phyloP scores from a whole-genome alignment of 2,329 filamentous ascomycete species.

The Diaporthe velutina region DNA sequence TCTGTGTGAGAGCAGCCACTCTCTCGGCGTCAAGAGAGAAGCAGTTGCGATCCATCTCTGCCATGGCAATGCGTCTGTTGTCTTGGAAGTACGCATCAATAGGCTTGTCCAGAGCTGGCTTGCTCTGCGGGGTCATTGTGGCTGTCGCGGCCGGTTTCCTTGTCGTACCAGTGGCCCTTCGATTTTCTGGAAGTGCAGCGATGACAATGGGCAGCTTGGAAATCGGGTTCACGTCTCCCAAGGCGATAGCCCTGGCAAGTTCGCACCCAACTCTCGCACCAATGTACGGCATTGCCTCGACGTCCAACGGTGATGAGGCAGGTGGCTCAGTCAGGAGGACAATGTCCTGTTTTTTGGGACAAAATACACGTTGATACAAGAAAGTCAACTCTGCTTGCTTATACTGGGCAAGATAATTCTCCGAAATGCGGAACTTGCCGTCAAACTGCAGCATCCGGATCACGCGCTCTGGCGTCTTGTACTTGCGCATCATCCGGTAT shows the following conservation, averaged over 20 bases:
- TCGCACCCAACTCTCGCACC: constrained; percentile 78
- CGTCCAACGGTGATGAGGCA: constrained; percentile 64
- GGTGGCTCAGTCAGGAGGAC: constrained; percentile 81
- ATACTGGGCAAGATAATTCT: constrained; percentile 85
- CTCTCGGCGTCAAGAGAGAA: constrained; percentile 66
- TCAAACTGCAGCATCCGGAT: constrained; percentile 90
- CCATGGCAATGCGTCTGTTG: constrained; percentile 66
- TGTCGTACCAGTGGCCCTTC: constrained; percentile 52
- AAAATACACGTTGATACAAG: constrained; percentile 94
- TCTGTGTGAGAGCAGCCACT: constrained; percentile 62
- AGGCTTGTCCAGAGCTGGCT: constrained; percentile 56
- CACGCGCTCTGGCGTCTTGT: constrained; percentile 87
- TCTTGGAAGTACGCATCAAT: constrained; percentile 68
- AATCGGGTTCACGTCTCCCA: constrained; percentile 88
- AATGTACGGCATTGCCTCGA: constrained; percentile 84
- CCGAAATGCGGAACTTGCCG: constrained; percentile 84
- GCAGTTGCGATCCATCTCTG: constrained; percentile 74
- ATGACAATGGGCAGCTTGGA: constrained; percentile 78
- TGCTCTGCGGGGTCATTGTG: constrained; percentile 44
- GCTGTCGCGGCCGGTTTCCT: constrained; percentile 43
- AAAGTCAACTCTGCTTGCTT: constrained; percentile 92
- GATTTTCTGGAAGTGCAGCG: constrained; percentile 55
- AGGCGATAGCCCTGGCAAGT: constrained; percentile 80
- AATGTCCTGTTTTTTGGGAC: constrained; percentile 77
- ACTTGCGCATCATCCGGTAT: constrained; percentile 88